These are phyloP conservation scores for Boechera divaricarpa DNA, from an alignment of 345 rosid genomes.

Conservation along the genomic window DNA sequence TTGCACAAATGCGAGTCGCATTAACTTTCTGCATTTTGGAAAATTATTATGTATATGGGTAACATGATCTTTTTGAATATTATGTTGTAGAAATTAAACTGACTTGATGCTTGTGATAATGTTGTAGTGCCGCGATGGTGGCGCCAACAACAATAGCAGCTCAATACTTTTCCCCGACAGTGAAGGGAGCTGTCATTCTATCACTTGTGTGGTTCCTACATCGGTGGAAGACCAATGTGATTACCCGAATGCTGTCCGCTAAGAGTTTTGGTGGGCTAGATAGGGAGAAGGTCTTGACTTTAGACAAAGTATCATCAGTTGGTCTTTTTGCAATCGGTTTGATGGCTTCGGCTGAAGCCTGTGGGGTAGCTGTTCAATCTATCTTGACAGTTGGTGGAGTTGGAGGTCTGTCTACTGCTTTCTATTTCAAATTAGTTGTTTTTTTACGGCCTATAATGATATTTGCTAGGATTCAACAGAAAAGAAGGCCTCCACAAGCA, in stretches of 20 bases:
- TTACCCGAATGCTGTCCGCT: slow-evolving; percentile 59
- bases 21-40: slow-evolving; percentile 1
- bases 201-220: slow-evolving; percentile 88
- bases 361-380: slow-evolving; percentile 96
- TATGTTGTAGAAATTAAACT: background rate
- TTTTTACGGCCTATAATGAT: slow-evolving; percentile 15
- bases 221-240: slow-evolving; percentile 82
- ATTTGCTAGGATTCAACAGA: slow-evolving; percentile 16
- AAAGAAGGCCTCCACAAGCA: slow-evolving; percentile 3
- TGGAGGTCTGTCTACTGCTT: slow-evolving; percentile 64
- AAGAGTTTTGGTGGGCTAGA: slow-evolving; percentile 56
- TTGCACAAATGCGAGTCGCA: slow-evolving; percentile 73
- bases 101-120: slow-evolving; percentile 21
- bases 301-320: slow-evolving; percentile 83
- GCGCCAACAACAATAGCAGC: slow-evolving; percentile 87
- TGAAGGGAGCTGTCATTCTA: slow-evolving; percentile 80
- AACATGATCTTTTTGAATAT: background rate
- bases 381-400: slow-evolving; percentile 94
- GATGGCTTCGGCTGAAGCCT: slow-evolving; percentile 94
- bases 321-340: slow-evolving; percentile 75
- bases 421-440: slow-evolving; percentile 18
- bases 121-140: slow-evolving; percentile 71
- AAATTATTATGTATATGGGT: background rate
- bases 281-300: slow-evolving; percentile 66
- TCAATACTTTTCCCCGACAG: slow-evolving; percentile 65